phyloP scores from a whole-genome alignment of 2,329 filamentous ascomycete genomes.

The Rugonectria rugulosa region DNA sequence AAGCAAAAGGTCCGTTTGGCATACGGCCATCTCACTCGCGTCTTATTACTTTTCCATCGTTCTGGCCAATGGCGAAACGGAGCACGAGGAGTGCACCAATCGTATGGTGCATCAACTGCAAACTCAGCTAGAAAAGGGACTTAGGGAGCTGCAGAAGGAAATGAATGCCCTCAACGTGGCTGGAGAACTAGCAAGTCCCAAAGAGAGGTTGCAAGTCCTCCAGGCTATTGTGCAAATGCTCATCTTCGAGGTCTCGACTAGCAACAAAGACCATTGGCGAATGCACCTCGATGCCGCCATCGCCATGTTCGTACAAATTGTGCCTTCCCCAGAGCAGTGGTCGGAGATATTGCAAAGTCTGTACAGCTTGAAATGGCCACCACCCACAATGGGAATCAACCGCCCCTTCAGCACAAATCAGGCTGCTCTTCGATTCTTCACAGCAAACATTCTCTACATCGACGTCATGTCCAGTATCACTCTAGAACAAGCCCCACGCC shows the following conservation, averaged over 20 bases:
- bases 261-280: constrained; percentile 57
- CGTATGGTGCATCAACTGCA: constrained; percentile 51
- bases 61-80: constrained; percentile 44
- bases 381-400: constrained; percentile 41
- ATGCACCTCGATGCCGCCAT: constrained; percentile 59
- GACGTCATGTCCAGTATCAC: constrained; percentile 60
- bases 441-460: constrained; percentile 55
- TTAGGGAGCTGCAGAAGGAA: constrained; percentile 53
- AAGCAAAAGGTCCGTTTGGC: constrained; percentile 64
- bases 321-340: constrained; percentile 49
- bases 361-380: constrained; percentile 44
- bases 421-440: constrained; percentile 56
- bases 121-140: constrained; percentile 53
- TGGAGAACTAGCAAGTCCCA: constrained; percentile 40
- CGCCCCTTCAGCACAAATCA: constrained; percentile 55
- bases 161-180: constrained; percentile 47
- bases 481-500: constrained; percentile 50
- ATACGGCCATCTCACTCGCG: constrained; percentile 63
- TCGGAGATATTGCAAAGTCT: constrained; percentile 44
- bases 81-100: constrained; percentile 45
- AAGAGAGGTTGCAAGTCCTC: constrained; percentile 51
- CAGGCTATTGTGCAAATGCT: constrained; percentile 62
- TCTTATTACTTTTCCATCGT: constrained; percentile 64
- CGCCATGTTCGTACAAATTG: constrained; percentile 56
- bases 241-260: constrained; percentile 58